Evolutionary conservation across 495 filamentous ascomycete species (phyloP).

Genomic region (Penicillium bovifimosum): DNA sequence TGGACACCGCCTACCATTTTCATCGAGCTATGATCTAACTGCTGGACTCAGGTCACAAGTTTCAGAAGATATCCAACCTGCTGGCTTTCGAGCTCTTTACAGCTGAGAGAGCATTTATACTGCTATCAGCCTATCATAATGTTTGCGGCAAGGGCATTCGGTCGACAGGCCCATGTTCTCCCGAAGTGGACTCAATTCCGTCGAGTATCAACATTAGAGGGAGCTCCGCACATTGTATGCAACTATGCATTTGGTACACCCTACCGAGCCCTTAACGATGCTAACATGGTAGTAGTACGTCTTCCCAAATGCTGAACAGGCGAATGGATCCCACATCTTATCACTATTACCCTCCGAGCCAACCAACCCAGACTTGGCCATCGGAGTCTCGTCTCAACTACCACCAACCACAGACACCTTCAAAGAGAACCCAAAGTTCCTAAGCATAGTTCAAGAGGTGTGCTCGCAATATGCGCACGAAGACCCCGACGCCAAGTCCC

Average conservation of each 20-base stretch:
- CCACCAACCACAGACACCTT: slow-evolving; percentile 76
- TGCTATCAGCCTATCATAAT: slow-evolving; percentile 7
- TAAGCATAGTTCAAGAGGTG: slow-evolving; percentile 68
- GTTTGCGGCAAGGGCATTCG: slow-evolving; percentile 21
- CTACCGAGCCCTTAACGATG: slow-evolving; percentile 1
- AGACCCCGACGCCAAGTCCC: slow-evolving; percentile 66
- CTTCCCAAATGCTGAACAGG: slow-evolving; percentile 47
- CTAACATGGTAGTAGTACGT: slow-evolving; percentile 57
- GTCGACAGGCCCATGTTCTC: slow-evolving; percentile 15
- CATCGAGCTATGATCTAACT: slow-evolving; percentile 10
- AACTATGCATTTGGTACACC: slow-evolving; percentile 20
- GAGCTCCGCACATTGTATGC: slow-evolving; percentile 51
- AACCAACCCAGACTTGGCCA: slow-evolving; percentile 59
- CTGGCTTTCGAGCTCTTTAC: background rate
- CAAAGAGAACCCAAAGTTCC: slow-evolving; percentile 69
- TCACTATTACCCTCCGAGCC: slow-evolving; percentile 71
- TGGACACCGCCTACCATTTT: slow-evolving; percentile 14
- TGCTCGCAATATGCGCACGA: slow-evolving; percentile 61
- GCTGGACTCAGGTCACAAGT: background rate
- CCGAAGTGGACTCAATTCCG: slow-evolving; percentile 29
- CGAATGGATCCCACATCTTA: slow-evolving; percentile 51
- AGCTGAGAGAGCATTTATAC: background rate
- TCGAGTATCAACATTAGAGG: slow-evolving; percentile 47
- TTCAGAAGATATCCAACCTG: background rate
- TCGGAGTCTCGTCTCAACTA: slow-evolving; percentile 66